Conservation (phyloP, 306 rosid species). For the Rosa chinensis region DNA sequence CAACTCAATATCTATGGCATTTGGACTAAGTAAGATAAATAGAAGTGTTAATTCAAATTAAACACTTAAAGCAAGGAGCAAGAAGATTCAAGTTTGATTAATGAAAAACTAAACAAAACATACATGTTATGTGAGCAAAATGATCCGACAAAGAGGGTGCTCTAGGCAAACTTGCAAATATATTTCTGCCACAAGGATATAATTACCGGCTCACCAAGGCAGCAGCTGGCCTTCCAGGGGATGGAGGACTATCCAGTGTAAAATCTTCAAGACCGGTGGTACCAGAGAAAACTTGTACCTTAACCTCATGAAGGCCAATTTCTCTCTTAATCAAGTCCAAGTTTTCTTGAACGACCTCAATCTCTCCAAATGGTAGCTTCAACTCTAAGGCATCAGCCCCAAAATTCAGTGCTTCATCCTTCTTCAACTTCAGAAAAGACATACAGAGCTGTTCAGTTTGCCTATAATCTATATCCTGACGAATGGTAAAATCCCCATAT, state of each 20-base stretch:
- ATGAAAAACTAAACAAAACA: not conserved
- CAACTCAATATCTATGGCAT: not conserved
- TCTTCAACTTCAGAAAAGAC: constrained; percentile 86
- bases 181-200: not conserved
- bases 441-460: constrained; percentile 64
- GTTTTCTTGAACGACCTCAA: constrained; percentile 72
- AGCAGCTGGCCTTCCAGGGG: constrained; percentile 88
- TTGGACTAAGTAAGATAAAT: not conserved
- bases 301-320: constrained; percentile 63
- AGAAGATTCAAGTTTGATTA: not conserved
- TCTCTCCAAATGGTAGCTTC: constrained; percentile 81
- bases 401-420: constrained; percentile 64
- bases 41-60: not conserved
- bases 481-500: constrained; percentile 41
- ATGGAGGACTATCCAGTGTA: constrained; percentile 83
- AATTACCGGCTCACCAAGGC: constrained; percentile 52
- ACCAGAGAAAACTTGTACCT: constrained; percentile 49
- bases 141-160: constrained; percentile 3
- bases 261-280: constrained; percentile 46
- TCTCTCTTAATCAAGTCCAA: constrained; percentile 81
- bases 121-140: constrained; percentile 2
- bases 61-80: not conserved
- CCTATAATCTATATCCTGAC: constrained; percentile 54
- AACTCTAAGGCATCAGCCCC: constrained; percentile 77
- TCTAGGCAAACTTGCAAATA: constrained; percentile 1